These are phyloP conservation scores for Dujonia santamariae DNA, from an alignment of 1,139 yeast genomes.

Conservation along the genomic window DNA sequence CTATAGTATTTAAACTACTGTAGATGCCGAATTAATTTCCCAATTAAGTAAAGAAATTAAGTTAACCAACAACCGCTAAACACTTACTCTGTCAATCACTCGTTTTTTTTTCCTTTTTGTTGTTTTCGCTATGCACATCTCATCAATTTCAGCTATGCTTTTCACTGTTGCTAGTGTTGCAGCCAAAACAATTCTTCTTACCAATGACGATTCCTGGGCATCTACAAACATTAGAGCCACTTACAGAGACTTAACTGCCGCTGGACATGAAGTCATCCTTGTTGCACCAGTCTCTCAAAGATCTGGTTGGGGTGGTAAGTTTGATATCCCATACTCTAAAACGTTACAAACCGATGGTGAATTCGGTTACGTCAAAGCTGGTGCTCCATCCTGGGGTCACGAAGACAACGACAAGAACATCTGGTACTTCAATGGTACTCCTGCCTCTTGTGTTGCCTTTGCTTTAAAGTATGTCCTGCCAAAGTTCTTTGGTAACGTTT, in stretches of 20 bases:
- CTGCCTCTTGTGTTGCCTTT: constrained; percentile 43
- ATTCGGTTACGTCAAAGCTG: constrained; percentile 37
- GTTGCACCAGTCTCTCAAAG: constrained; percentile 60
- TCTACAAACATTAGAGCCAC: constrained; percentile 60
- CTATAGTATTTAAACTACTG: too few species aligned
- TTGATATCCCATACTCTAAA: constrained; percentile 41
- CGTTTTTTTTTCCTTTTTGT: too few species aligned
- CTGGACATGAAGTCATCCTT: constrained; percentile 53
- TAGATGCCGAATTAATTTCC: too few species aligned
- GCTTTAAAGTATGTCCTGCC: constrained; percentile 43
- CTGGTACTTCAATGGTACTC: constrained; percentile 52
- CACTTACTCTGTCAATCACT: too few species aligned
- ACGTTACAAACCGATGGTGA: constrained; percentile 42
- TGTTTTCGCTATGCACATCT: constrained; percentile 7
- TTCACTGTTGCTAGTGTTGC: constrained; percentile 10
- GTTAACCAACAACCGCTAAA: too few species aligned
- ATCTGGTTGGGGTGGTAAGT: constrained; percentile 59
- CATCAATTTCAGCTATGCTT: constrained; percentile 10
- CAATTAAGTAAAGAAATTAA: too few species aligned
- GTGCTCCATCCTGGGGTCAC: constrained; percentile 48
- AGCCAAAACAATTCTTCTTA: constrained; percentile 49
- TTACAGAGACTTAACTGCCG: constrained; percentile 50
- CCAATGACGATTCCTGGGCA: constrained; percentile 62
- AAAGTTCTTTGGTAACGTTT: constrained; percentile 28
- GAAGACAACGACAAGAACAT: constrained; percentile 39